Evolutionary conservation across 2,329 filamentous ascomycete species (phyloP), one percentile per base, ranked within the genome.

Genomic region (Chrysoporthe deuterocubensis): DNA sequence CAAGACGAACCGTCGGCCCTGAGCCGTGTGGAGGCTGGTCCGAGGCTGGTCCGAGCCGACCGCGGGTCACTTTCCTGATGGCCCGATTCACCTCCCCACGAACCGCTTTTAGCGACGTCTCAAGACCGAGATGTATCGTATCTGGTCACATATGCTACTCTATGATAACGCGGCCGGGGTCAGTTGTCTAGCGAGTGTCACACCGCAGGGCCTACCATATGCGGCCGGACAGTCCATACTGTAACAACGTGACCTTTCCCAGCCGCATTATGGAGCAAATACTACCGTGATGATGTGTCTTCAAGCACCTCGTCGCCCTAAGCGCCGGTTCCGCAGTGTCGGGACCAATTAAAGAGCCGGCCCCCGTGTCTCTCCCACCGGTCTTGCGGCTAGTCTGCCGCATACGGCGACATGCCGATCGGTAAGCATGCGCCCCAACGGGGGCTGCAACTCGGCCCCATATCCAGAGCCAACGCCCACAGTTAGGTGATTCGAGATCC

Each of bases 401-500:
- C n/a, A n/a, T 11, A 21, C 34, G 16, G 32, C 54, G 7, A 54
- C 26, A 54, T 54, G 32, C 21, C 50, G 50, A 21, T 54, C 54
- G 54, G 54, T 13, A 40, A 57, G 5, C 40, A 40, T 57, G 34
- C 32, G 34, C 34, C 6, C 34, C 34, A 40, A 57, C 54, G 50
- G 54, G 52, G 7, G 40, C 54, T 57, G 54, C 32, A 57, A 40
- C 34, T 37, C 54, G 54, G 54, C 54, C 54, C 54, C 54, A 57
- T 57, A 57, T 37, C 54, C 32, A 9, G 34, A n/a, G 16, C 34
- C 54, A 40, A 57, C 54, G n/a, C 14, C 8, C 5, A 9, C 34
- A 16, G 34, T 37, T 40, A 6, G 50, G 14, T 54, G 11, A 16
- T 32, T 54, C 32, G 32, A 21, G 50, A 54, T 14, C 11, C 32